These are phyloP conservation scores for Trifolium fragiferum DNA, from an alignment of 306 rosid species.

Conservation along the genomic window DNA sequence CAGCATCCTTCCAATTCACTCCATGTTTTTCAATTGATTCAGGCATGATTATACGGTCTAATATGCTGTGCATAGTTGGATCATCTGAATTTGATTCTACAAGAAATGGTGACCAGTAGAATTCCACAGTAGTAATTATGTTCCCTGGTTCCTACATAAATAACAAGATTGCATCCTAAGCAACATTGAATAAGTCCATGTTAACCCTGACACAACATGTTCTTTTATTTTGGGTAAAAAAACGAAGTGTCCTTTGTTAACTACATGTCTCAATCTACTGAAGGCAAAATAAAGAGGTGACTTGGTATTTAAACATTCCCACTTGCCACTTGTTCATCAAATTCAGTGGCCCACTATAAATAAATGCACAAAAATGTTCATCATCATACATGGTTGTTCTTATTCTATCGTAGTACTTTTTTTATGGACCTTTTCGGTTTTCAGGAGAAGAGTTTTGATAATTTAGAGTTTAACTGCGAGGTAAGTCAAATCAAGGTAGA, in stretches of 20 bases:
- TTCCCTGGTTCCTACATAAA: slow-evolving; percentile 62
- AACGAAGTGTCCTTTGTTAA: slow-evolving; percentile 33
- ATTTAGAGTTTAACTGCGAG: no score
- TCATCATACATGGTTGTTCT: background rate
- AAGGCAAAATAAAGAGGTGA: slow-evolving; percentile 26
- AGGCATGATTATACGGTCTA: slow-evolving; percentile 93
- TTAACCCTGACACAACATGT: slow-evolving; percentile 6
- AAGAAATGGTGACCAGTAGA: slow-evolving; percentile 96
- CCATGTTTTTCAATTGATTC: slow-evolving; percentile 94
- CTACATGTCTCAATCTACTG: slow-evolving; percentile 28
- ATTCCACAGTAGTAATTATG: slow-evolving; percentile 74
- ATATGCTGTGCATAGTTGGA: slow-evolving; percentile 94
- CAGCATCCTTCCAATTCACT: slow-evolving; percentile 80
- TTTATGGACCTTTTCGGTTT: no score
- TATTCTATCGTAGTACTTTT: background rate
- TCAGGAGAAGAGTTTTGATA: no score
- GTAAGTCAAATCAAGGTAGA: no score
- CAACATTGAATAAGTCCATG: slow-evolving; percentile 16
- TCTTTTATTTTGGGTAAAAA: slow-evolving; percentile 3
- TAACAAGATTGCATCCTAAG: slow-evolving; percentile 40
- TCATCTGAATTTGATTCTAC: slow-evolving; percentile 99
- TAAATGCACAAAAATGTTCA: slow-evolving; percentile 4
- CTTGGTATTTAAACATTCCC: slow-evolving; percentile 31
- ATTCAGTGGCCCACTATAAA: slow-evolving; percentile 36
- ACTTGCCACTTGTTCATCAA: slow-evolving; percentile 16